Evolutionary conservation across 306 rosid species (phyloP).

Genomic region (Dicorynia guianensis): DNA sequence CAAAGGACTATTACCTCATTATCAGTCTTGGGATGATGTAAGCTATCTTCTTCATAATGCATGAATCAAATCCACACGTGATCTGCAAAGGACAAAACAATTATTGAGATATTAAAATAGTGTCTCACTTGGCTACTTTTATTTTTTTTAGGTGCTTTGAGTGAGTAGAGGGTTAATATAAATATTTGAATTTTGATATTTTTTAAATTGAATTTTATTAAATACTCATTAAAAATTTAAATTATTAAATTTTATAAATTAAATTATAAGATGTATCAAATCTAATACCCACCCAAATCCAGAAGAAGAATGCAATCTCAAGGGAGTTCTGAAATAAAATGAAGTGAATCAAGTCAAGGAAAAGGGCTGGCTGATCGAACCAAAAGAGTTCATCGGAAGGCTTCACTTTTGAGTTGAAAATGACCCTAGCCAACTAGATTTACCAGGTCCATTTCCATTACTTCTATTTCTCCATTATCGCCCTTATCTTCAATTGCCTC

Average conservation of each 20-base stretch:
- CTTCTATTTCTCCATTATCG: slow-evolving; percentile 19
- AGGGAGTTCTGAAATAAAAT: slow-evolving; percentile 89
- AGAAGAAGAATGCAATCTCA: slow-evolving; percentile 94
- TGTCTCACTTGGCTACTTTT: slow-evolving; percentile 5
- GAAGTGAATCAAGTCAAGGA: slow-evolving; percentile 83
- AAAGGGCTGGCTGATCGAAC: slow-evolving; percentile 64
- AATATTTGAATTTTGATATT: too few species aligned
- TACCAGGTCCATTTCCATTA: slow-evolving; percentile 3
- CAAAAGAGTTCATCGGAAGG: slow-evolving; percentile 85
- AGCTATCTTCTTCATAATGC: slow-evolving; percentile 80
- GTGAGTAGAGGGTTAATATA: too few species aligned
- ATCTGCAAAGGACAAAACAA: slow-evolving; percentile 52
- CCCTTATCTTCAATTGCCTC: slow-evolving; percentile 33
- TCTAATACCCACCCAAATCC: slow-evolving; percentile 88
- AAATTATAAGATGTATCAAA: too few species aligned
- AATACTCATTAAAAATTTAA: too few species aligned
- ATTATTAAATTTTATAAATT: too few species aligned
- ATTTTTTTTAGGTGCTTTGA: not conserved
- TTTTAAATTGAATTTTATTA: too few species aligned
- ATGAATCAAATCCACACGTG: slow-evolving; percentile 80
- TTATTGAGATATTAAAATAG: not conserved
- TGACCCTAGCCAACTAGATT: slow-evolving; percentile 18
- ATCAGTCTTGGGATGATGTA: slow-evolving; percentile 76
- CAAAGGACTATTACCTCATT: slow-evolving; percentile 65
- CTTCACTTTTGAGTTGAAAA: slow-evolving; percentile 49